Evolutionary conservation across 2,329 filamentous ascomycete species (phyloP), one percentile per base, ranked within the genome.

Genomic region (Epichloe elymi): DNA sequence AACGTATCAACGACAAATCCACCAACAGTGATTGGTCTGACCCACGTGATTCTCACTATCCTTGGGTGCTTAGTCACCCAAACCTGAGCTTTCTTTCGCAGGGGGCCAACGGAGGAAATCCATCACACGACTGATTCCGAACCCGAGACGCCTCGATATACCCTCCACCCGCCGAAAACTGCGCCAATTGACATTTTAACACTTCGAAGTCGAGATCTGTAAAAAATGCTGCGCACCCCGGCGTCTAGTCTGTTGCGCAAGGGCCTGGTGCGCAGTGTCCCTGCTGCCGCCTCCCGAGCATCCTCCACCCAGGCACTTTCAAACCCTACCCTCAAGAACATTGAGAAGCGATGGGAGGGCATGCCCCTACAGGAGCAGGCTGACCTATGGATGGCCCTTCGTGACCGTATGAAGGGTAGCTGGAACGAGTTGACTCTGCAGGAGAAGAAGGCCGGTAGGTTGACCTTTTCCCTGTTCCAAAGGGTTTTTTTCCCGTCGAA

Each of bases 291-390:
- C 61, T 70, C 70, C 62, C 71, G 72, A 60, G 74, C 74, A 65
- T 74, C 80, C 63, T 81, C 85, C 62, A 86, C 86, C 61, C 89
- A 95, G 71, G 90, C 91, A 68, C 94, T 98, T 74, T 94, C 90
- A 66, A 97, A 96, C 78, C 93, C 94, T 61, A 96, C 88, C 53
- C 82, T 98, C 65, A 87, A 88, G 72, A 89, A 95, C 74, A 97
- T 98, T 67, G 93, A 98, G 83, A 96, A 95, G 85, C 81, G 93
- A 77, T 98, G 93, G 93, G 93, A 98, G 78, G 81, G 77, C 57
- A 90, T 97, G 87, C 90, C 91, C 54, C 88, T 93, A 58, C 89
- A 95, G 79, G 93, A 98, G 81, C 93, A 98, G 82, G 93, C 93
- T 60, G 93, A 98, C 68, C 78, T 98, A 63, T 98, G 93, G 93